These are phyloP conservation scores for Solanum arcanum DNA, from an alignment of 257 asterid species.

Conservation along the genomic window DNA sequence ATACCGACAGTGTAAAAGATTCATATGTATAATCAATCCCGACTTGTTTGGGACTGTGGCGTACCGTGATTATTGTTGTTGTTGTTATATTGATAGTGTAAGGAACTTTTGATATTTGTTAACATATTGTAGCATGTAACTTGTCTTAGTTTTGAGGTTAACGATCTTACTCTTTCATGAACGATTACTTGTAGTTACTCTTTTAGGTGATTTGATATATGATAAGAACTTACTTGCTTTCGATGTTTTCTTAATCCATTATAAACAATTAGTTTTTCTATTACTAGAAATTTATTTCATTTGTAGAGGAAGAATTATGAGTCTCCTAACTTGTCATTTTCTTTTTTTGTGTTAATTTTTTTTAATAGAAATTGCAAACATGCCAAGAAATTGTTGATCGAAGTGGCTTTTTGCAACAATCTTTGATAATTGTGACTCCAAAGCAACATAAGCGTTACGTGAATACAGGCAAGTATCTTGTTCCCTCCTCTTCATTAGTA, in stretches of 20 bases:
- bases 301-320: background rate
- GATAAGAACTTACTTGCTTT: background rate
- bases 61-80: background rate
- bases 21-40: background rate
- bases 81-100: background rate
- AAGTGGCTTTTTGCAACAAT: constrained; percentile 33
- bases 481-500: background rate
- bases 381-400: constrained; percentile 21
- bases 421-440: background rate
- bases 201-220: background rate
- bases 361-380: constrained; percentile 29
- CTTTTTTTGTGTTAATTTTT: background rate
- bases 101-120: background rate
- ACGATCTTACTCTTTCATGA: background rate
- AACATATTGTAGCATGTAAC: background rate
- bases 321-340: background rate
- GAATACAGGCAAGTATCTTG: constrained; percentile 31
- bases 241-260: background rate
- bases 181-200: background rate
- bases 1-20: background rate
- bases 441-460: constrained; percentile 38
- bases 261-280: background rate
- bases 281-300: background rate
- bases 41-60: background rate
- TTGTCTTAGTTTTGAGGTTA: background rate